Evolutionary conservation across 177 flowering plant genomes (phyloP).

Genomic region (Telopea speciosissima): DNA sequence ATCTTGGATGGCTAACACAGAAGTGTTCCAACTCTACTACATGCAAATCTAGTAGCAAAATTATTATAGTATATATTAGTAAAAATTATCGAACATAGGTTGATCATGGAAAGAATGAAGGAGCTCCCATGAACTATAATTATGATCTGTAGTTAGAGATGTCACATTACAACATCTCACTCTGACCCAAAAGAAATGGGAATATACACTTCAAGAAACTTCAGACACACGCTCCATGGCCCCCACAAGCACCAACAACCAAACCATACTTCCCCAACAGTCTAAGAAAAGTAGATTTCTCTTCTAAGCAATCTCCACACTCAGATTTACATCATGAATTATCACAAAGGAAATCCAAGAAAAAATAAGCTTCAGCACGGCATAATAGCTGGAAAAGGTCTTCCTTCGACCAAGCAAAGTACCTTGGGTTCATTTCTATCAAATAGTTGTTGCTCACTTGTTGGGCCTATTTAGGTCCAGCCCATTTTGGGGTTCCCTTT

Average conservation of each 20-base stretch:
- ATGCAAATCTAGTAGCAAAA: too few species aligned
- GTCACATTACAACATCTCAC: background rate
- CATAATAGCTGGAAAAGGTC: background rate
- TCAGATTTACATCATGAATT: background rate
- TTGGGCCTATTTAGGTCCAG: too few species aligned
- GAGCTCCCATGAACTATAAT: background rate
- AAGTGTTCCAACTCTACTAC: too few species aligned
- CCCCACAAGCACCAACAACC: background rate
- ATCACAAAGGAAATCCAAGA: too few species aligned
- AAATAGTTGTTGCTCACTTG: background rate
- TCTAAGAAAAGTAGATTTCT: background rate
- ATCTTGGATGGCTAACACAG: too few species aligned
- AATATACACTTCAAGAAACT: background rate
- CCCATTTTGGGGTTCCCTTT: too few species aligned
- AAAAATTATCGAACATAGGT: too few species aligned
- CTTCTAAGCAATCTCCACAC: background rate
- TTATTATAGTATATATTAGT: too few species aligned
- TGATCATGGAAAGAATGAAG: background rate
- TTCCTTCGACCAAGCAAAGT: background rate
- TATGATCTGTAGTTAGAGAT: background rate
- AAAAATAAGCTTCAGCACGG: too few species aligned
- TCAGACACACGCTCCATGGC: constrained; percentile 1
- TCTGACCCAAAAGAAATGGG: background rate
- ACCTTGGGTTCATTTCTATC: background rate
- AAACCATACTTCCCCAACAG: background rate